Conservation (phyloP, 331 rosid species). For the Rosa hybrid region DNA sequence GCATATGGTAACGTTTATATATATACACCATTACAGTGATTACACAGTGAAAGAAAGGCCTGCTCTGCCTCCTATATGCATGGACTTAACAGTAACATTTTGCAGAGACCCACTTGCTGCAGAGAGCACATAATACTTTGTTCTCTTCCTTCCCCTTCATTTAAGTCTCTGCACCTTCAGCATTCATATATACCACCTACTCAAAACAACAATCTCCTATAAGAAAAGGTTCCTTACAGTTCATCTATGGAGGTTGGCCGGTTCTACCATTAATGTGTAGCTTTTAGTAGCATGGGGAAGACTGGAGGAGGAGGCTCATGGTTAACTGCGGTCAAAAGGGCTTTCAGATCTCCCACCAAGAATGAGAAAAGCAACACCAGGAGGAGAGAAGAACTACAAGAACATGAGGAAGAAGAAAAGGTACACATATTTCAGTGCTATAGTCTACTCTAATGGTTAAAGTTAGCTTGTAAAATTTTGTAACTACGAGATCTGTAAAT, state of each 20-base stretch:
- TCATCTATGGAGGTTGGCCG: neutral
- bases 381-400: constrained; percentile 47
- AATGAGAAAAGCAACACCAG: constrained; percentile 35
- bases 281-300: constrained; percentile 43
- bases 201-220: constrained; percentile 10
- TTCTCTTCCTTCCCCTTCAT: constrained; percentile 17
- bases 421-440: constrained; percentile 18
- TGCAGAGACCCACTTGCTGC: constrained; percentile 12
- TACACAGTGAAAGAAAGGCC: constrained; percentile 6
- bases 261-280: neutral
- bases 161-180: constrained; percentile 14
- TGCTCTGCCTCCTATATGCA: constrained; percentile 39
- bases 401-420: constrained; percentile 50
- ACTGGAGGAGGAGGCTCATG: constrained; percentile 53
- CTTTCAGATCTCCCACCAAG: constrained; percentile 53
- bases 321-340: constrained; percentile 52
- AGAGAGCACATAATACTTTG: constrained; percentile 10
- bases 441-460: neutral
- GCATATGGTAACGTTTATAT: constrained; percentile 8
- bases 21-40: neutral
- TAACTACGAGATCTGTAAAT: neutral
- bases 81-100: constrained; percentile 18
- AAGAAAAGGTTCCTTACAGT: neutral
- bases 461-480: neutral
- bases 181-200: constrained; percentile 39